phyloP scores from a whole-genome alignment of 768 basidiomycete species.

The Lyophyllum shimeji region DNA sequence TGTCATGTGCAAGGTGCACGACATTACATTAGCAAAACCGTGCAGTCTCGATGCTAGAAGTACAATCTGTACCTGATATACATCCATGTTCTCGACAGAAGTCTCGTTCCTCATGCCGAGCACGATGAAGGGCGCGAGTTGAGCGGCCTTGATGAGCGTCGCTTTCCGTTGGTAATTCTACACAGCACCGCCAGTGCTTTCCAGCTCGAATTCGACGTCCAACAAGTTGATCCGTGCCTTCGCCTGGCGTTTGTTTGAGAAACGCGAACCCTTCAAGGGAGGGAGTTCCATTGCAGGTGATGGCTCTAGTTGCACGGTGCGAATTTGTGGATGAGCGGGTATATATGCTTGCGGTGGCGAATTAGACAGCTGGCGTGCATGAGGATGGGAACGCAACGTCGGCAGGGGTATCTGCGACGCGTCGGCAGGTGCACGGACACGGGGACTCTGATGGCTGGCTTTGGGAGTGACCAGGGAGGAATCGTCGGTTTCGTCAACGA shows the following conservation, averaged over 20 bases:
- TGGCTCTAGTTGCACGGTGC: slow-evolving; percentile 54
- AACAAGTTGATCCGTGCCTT: not conserved
- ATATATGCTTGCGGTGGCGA: slow-evolving; percentile 33
- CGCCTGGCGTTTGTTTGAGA: not conserved
- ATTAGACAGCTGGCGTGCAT: slow-evolving; percentile 32
- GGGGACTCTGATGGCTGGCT: slow-evolving; percentile 5
- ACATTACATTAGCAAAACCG: not conserved
- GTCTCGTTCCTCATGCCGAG: too few species aligned
- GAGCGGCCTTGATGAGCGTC: not conserved
- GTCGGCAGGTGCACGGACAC: not conserved
- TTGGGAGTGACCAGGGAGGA: slow-evolving; percentile 16
- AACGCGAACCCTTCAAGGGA: slow-evolving; percentile 1
- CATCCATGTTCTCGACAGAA: not conserved
- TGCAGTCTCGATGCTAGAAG: not conserved
- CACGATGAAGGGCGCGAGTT: too few species aligned
- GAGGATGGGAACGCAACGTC: slow-evolving; percentile 8
- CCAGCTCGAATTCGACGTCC: slow-evolving; percentile 12
- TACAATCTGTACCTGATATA: not conserved
- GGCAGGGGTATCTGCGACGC: not conserved
- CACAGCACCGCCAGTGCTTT: slow-evolving; percentile 2
- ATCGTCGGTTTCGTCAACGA: not conserved
- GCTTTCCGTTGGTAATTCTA: not conserved
- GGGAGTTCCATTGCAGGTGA: slow-evolving; percentile 55
- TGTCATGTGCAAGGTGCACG: not conserved
- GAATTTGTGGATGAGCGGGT: slow-evolving; percentile 32